Conservation (phyloP, 208 protist species). For the Acanthamoeba royreba region DNA sequence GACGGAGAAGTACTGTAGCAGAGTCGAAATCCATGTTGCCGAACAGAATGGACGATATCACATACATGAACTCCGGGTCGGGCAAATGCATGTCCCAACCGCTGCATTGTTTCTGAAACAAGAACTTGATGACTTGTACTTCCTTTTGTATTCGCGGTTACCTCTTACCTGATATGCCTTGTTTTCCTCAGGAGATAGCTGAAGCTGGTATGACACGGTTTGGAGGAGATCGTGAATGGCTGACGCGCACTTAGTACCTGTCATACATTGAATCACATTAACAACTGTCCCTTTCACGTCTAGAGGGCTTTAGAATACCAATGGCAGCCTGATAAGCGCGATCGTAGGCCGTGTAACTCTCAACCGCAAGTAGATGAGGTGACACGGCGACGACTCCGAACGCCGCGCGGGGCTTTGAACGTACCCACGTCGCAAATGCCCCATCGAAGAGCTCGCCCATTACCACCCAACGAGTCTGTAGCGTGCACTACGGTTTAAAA, state of each 20-base stretch:
- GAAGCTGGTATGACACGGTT: background rate
- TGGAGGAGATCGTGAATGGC: background rate
- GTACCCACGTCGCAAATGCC: background rate
- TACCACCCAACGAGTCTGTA: constrained; percentile 25
- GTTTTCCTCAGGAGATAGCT: too few relatives aligned
- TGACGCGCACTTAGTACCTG: background rate
- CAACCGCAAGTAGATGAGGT: background rate
- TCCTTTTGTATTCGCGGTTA: too few relatives aligned
- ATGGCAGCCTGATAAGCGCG: constrained; percentile 9
- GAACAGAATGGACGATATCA: background rate
- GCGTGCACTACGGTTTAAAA: background rate
- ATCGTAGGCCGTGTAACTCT: background rate
- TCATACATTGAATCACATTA: background rate
- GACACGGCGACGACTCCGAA: constrained; percentile 10
- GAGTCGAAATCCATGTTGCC: background rate
- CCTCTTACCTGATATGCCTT: too few relatives aligned
- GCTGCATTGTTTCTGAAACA: background rate
- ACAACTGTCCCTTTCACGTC: background rate
- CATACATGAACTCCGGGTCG: constrained; percentile 17
- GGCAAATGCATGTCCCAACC: background rate
- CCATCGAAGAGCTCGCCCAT: constrained; percentile 31
- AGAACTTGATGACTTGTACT: too few relatives aligned
- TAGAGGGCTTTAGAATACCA: background rate
- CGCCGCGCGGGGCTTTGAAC: background rate
- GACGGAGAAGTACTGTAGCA: background rate